A percentile compares a stretch with the other conserved stretches of the same genome.
phyloP scores from a whole-genome alignment of 2,329 filamentous ascomycete genomes.

The Anthostomella pinea region DNA sequence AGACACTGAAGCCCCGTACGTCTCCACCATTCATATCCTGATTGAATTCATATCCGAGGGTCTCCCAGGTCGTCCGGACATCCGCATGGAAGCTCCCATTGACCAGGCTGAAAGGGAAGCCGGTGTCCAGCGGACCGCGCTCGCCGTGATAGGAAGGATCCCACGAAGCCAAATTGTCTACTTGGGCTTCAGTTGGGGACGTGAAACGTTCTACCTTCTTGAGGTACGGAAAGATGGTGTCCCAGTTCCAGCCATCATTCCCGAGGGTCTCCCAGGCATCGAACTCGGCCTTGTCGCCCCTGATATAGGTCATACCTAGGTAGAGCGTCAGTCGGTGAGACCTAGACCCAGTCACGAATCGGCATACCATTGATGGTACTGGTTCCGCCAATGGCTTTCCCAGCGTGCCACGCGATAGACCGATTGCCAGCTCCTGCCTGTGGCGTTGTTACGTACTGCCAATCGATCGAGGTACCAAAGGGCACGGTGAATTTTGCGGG shows the following conservation, averaged over 20 bases:
- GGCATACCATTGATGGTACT: constrained; percentile 39
- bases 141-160: constrained; percentile 34
- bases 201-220: constrained; percentile 40
- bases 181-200: constrained; percentile 33
- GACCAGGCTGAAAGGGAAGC: constrained; percentile 34
- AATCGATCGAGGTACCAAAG: constrained; percentile 32
- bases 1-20: constrained; percentile 36
- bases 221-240: constrained; percentile 44
- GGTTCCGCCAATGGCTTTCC: constrained; percentile 39
- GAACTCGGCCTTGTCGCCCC: constrained; percentile 40
- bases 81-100: constrained; percentile 32
- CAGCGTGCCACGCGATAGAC: constrained; percentile 33
- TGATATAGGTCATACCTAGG: constrained; percentile 44
- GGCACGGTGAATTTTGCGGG: constrained; percentile 25
- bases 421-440: constrained; percentile 32
- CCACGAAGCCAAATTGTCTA: constrained; percentile 34
- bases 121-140: constrained; percentile 35
- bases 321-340: background rate
- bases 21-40: constrained; percentile 38
- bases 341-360: background rate
- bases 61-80: constrained; percentile 32
- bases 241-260: constrained; percentile 45
- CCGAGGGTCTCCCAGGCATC: constrained; percentile 43
- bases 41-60: constrained; percentile 33
- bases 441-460: constrained; percentile 32